These are phyloP conservation scores for Verticillium longisporum DNA, from an alignment of 2,329 filamentous ascomycete species.

Conservation along the genomic window DNA sequence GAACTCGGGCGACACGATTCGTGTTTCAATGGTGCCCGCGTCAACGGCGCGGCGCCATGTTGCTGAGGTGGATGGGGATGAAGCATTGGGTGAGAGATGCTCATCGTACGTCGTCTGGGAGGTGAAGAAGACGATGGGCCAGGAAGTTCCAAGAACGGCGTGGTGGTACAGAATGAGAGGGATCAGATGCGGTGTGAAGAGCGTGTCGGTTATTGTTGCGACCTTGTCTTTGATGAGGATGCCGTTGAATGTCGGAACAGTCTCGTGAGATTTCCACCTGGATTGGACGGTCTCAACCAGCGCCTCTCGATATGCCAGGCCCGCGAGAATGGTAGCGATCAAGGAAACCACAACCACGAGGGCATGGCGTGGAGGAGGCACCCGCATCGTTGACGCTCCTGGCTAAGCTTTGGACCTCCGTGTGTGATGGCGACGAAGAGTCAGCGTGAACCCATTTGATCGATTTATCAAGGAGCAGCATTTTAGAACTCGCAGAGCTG, in stretches of 20 bases:
- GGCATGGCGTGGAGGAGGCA: background rate
- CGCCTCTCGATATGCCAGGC: background rate
- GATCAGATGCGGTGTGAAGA: slow-evolving; percentile 14
- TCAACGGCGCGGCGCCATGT: slow-evolving; percentile 12
- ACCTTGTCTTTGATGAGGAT: slow-evolving; percentile 10
- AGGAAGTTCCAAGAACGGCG: slow-evolving; percentile 31
- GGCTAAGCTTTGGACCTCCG: no score
- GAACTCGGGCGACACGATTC: background rate
- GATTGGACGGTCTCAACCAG: background rate
- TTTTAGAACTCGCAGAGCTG: no score
- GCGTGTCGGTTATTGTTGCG: slow-evolving; percentile 29
- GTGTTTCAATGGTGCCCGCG: slow-evolving; percentile 2
- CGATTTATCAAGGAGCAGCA: no score
- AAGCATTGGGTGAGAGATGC: slow-evolving; percentile 17
- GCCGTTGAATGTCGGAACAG: background rate
- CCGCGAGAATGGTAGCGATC: background rate
- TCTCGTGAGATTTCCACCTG: background rate
- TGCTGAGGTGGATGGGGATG: slow-evolving; percentile 29
- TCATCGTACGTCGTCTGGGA: slow-evolving; percentile 18
- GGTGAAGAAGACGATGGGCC: slow-evolving; percentile 38
- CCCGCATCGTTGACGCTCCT: background rate
- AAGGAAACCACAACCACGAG: no score
- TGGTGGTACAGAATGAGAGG: slow-evolving; percentile 31
- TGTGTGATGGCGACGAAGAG: no score
- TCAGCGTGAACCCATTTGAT: no score